These are phyloP conservation scores for Schizosaccharomyces versatilis DNA, from an alignment of 1,139 yeast species.

Conservation along the genomic window DNA sequence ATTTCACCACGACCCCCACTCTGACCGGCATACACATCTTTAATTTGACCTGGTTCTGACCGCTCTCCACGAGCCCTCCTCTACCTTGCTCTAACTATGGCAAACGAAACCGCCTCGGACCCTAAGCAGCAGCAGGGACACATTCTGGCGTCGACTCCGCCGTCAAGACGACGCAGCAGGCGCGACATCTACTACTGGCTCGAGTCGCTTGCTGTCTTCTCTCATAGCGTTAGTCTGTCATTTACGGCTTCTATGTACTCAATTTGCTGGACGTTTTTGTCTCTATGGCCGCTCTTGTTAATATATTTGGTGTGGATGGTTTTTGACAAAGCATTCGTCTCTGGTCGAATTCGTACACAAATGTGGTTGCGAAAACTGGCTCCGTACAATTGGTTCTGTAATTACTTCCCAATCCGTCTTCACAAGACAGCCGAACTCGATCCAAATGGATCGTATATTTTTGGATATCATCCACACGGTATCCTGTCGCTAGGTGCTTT, in stretches of 20 bases:
- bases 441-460: conserved; percentile 25
- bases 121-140: no score
- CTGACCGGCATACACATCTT: no score
- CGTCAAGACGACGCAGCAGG: not conserved
- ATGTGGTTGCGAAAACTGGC: conserved; percentile 5
- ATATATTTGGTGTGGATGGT: conserved; percentile 7
- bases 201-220: not conserved
- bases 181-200: not conserved
- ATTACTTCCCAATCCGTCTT: conserved; percentile 60
- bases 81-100: no score
- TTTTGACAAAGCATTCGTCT: conserved; percentile 6
- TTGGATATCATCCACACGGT: conserved; percentile 83
- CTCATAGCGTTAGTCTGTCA: conserved; percentile 1
- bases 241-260: not conserved
- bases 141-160: not conserved
- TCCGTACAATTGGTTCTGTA: conserved; percentile 26
- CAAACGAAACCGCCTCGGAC: no score
- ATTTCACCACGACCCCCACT: no score
- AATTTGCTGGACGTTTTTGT: not conserved
- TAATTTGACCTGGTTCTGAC: no score
- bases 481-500: conserved; percentile 82
- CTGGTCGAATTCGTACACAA: conserved; percentile 3
- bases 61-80: no score
- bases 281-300: conserved; percentile 3
- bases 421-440: conserved; percentile 49